Evolutionary conservation across 345 rosid species (phyloP), one percentile per base, ranked within the genome.

Genomic region (Physaria fendleri): DNA sequence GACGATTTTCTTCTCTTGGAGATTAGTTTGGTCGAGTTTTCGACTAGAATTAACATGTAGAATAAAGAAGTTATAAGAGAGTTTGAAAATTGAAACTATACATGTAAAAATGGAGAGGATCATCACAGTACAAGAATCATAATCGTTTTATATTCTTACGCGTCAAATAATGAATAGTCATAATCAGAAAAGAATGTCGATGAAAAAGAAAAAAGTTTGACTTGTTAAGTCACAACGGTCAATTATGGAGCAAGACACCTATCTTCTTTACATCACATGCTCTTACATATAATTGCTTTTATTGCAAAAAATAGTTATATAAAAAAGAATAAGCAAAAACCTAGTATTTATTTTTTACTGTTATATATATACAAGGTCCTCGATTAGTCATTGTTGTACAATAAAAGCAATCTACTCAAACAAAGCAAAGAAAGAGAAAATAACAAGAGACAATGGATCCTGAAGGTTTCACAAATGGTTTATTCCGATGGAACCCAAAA

Each of bases 401-500:
- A 46, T 60, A 53, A 68, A 68, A 60, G 62, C 73, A 60, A 15
- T 49, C 50, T 12, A 13, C 61, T 30, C 66, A 54, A 50, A 59
- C n/a, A 51, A 43, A 51, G 40, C 24, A 32, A 11, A 38, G 40
- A 56, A 33, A 56, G 32, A 49, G 20, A 57, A 6, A 21, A 20
- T 6, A 28, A 44, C 8, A 8, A 47, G 9, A 35, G n/a, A 32
- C 5, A 13, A 58, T 89, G 97, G 97, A 89, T 64, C 95, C 92
- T 8, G 95, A 86, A 56, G 85, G 85, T 5, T 89, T 86, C 75
- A 64, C 87, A 25, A 82, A 78, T 30, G 80, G 81, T 55, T 80
- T 83, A 65, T 85, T 85, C 83, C 84, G 83, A 65, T 88, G 96
- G 96, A 90, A 85, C 66, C 80, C 90, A 5, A 41, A n/a, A n/a